Conservation (phyloP, 2,329 filamentous ascomycete species). For the Ceratocystiopsis sp. region DNA sequence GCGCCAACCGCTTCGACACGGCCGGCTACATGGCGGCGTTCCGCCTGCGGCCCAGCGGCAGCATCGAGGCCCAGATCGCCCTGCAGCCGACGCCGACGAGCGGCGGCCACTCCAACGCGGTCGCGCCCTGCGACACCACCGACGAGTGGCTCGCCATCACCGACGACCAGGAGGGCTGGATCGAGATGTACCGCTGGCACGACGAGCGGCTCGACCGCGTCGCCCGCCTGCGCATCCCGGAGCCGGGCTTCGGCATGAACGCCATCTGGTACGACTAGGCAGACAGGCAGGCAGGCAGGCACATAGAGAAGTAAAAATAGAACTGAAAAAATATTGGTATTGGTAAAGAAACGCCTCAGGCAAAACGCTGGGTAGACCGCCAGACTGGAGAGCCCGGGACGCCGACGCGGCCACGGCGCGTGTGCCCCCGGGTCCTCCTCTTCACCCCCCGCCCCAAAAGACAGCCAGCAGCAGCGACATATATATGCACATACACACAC, state of each 20-base stretch:
- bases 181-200: conserved; percentile 78
- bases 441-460: too few relatives aligned
- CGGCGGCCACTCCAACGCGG: conserved; percentile 76
- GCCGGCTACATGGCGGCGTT: conserved; percentile 77
- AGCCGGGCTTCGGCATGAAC: conserved; percentile 92
- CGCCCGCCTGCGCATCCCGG: conserved; percentile 57
- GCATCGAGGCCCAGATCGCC: conserved; percentile 61
- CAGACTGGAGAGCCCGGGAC: too few relatives aligned
- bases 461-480: too few relatives aligned
- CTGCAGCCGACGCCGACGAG: conserved; percentile 74
- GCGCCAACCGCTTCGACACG: conserved; percentile 56
- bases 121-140: conserved; percentile 66
- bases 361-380: too few relatives aligned
- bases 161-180: conserved; percentile 72
- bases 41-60: conserved; percentile 48
- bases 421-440: too few relatives aligned
- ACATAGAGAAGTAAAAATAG: too few relatives aligned
- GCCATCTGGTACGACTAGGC: conserved; percentile 70
- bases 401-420: too few relatives aligned
- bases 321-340: too few relatives aligned
- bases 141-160: conserved; percentile 85
- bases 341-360: too few relatives aligned
- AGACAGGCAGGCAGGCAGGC: too few relatives aligned
- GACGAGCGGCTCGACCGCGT: conserved; percentile 67
- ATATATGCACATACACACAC: too few relatives aligned